Evolutionary conservation across 345 rosid species (phyloP).

Genomic region (Geranium brycei): DNA sequence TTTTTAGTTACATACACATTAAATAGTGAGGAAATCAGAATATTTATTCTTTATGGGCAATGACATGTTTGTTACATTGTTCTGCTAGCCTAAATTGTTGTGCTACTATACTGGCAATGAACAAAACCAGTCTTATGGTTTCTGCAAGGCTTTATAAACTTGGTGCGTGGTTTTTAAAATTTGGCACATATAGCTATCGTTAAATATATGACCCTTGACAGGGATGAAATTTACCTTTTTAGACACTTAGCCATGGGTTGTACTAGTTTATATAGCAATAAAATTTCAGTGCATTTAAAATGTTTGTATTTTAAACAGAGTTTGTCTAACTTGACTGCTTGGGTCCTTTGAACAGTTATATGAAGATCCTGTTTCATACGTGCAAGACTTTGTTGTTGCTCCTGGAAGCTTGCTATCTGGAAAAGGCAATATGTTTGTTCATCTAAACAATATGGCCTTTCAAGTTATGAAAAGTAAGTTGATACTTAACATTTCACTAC

Average conservation of each 20-base stretch:
- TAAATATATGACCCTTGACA: not conserved
- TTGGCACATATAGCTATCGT: not conserved
- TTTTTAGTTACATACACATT: not conserved
- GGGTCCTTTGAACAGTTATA: slow-evolving; percentile 36
- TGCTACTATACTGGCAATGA: too few species aligned
- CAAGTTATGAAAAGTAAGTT: slow-evolving; percentile 47
- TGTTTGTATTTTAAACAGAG: not conserved
- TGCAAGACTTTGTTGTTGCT: slow-evolving; percentile 49
- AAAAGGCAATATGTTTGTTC: slow-evolving; percentile 55
- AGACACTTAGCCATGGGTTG: not conserved
- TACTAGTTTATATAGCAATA: too few species aligned
- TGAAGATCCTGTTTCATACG: slow-evolving; percentile 53
- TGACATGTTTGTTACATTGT: too few species aligned
- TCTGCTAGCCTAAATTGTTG: too few species aligned
- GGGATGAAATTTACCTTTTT: not conserved
- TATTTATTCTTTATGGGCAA: not conserved
- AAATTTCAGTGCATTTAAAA: not conserved
- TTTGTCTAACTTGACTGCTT: slow-evolving; percentile 8
- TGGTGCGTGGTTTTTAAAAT: too few species aligned
- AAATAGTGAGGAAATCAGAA: not conserved
- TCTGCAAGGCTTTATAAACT: too few species aligned
- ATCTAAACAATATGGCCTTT: slow-evolving; percentile 57
- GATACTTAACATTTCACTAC: too few species aligned
- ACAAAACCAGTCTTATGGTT: too few species aligned
- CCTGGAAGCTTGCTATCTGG: slow-evolving; percentile 71